Evolutionary conservation across 768 basidiomycete genomes (phyloP), one percentile per base, ranked within the genome.

Genomic region (Podaxis sp.): DNA sequence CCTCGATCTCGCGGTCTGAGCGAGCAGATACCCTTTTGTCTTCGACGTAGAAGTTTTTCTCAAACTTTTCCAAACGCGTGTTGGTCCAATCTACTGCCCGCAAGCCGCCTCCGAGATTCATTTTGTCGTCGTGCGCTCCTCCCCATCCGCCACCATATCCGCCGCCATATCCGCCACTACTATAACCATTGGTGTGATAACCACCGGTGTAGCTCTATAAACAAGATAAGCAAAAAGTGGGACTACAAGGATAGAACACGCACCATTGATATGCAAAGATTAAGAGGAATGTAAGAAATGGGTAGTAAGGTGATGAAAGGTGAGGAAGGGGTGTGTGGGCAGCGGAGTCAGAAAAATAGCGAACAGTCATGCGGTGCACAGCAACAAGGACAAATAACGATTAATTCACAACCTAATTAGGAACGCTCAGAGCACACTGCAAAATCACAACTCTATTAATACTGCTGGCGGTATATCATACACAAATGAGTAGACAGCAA

Each of bases 21-120:
- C 89, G 89, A 36, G 83, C 78, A 20, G 87, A 76, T 49, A 99
- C 92, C 30, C 87, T 85, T 71, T 91, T 89, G 75, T 98, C 93
- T 75, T 99, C 95, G 51, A 88, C 80, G 69, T 96, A 96, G 68
- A 96, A 99, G 81, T 99, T 98, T 81, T 99, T 99, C 78, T 99
- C 96, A 67, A 99, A 99, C 68, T 84, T 88, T 70, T 88, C 83
- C 61, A 97, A 78, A 64, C 87, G 87, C 51, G 86, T 80, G 46
- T 75, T 75, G 58, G 80, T 74, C 97, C 97, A 99, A 77, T 99
- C 93, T 60, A 97, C 88, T 56, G 82, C 81, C 65, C 87, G 87
- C 58, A 99, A 83, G 51, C 91, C 85, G 44, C 89, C 87, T 38
- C 96, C 96, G 17, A 98, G 84, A 71, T 82, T 83, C 91, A 95